Base-by-base conservation (phyloP, 2,329 filamentous ascomycete species). In the Ceratocystis alfenasii region DNA sequence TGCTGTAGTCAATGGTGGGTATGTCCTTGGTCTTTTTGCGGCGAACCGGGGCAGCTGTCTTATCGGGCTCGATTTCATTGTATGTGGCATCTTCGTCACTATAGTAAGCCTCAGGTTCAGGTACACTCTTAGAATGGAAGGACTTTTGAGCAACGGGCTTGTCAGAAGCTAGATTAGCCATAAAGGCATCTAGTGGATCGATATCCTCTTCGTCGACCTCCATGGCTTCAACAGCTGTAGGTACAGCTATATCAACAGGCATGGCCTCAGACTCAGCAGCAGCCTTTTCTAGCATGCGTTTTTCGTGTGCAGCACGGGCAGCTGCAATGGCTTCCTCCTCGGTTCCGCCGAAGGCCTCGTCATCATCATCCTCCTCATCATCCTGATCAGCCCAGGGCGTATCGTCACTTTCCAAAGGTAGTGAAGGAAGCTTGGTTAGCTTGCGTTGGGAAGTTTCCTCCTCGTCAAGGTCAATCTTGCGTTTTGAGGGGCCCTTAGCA, bases 141-240 rank as follows among this genome's bases (percentile, higher is more conserved):
- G 60, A 62, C 63, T 66, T 68, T 60, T 66, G 64, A 53, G 64
- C 48, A 1, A 68, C 66, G n/a, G 73, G 71, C 62, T 74, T 74
- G 64, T 75, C 77, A 68, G 81, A 74, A 65, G 84, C 81, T 2
- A 85, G 79, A 68, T 82, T 84, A 64, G 86, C 87, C 94, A 99
- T 99, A 78, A 95, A 99, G n/a, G 91, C 93, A 77, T 99, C 94
- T 46, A 99, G 79, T 6, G 94, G 90, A 74, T 99, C 94, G 45
- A 94, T 77, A 66, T 85, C 80, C 41, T 76, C 75, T 66, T 76
- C 74, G 70, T 85, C 84, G 67, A 84, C 76, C 33, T 85, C 80
- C 83, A 86, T 87, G 44, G 76, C 72, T 44, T 81, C 79, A 63
- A 68, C 70, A 63, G 71, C 41, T 25, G 71, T 67, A 1, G 70